Conservation (phyloP, 441 rosid species). For the Brassica hybrid region DNA sequence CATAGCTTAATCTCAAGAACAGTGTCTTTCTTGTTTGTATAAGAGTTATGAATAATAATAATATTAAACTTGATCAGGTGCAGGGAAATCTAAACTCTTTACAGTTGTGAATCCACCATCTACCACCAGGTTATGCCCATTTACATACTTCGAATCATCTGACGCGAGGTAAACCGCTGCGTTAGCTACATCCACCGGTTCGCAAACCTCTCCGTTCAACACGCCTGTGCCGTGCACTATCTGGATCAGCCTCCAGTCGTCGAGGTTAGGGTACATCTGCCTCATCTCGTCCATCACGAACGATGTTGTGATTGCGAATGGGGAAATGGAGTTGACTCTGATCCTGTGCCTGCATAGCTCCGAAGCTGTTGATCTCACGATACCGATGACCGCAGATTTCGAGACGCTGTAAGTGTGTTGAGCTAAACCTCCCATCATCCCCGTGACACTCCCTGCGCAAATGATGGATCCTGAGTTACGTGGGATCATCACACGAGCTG, state of each 20-base stretch:
- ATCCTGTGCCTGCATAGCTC: slow-evolving; percentile 71
- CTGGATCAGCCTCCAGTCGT: slow-evolving; percentile 40
- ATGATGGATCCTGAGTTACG: slow-evolving; percentile 63
- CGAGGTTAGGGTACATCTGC: slow-evolving; percentile 47
- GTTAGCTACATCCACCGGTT: slow-evolving; percentile 72
- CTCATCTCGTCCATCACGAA: slow-evolving; percentile 64
- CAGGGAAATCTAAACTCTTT: slow-evolving; percentile 59
- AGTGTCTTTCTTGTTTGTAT: slow-evolving; percentile 14
- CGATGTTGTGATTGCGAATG: slow-evolving; percentile 68
- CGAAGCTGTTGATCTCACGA: slow-evolving; percentile 66
- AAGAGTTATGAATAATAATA: slow-evolving; percentile 15
- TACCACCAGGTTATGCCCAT: slow-evolving; percentile 82
- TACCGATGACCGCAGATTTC: slow-evolving; percentile 62
- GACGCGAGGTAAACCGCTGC: slow-evolving; percentile 89
- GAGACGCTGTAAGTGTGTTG: slow-evolving; percentile 76
- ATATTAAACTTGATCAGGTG: slow-evolving; percentile 50
- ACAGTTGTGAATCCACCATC: slow-evolving; percentile 87
- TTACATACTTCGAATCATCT: slow-evolving; percentile 80
- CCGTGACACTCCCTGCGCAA: slow-evolving; percentile 77
- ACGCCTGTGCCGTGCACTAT: slow-evolving; percentile 54
- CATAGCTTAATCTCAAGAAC: too few species aligned
- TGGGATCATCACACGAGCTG: slow-evolving; percentile 83
- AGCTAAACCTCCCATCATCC: slow-evolving; percentile 70
- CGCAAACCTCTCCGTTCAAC: slow-evolving; percentile 60
- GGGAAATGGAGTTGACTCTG: slow-evolving; percentile 79